Conservation (phyloP, 306 rosid species). For the Vicia faba region DNA sequence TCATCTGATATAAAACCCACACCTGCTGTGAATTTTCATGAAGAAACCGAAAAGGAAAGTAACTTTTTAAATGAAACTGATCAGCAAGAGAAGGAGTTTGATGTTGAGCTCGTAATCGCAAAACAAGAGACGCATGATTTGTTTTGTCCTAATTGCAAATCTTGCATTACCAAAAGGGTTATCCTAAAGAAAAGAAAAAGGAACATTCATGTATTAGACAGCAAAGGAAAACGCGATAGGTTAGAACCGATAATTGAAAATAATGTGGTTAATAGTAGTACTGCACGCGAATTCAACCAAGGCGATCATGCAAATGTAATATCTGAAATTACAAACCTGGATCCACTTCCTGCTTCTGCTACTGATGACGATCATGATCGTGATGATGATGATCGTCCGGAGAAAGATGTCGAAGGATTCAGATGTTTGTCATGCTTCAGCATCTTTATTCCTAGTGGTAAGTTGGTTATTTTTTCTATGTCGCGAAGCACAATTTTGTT, state of each 20-base stretch:
- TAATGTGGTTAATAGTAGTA: not conserved
- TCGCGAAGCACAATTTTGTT: not conserved
- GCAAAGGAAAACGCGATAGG: slow-evolving; percentile 35
- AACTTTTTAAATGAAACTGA: slow-evolving; percentile 38
- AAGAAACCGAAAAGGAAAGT: slow-evolving; percentile 32
- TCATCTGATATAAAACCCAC: slow-evolving; percentile 27
- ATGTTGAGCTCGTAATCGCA: slow-evolving; percentile 53
- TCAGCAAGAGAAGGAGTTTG: slow-evolving; percentile 37
- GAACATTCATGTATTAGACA: slow-evolving; percentile 12
- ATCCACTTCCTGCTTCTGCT: slow-evolving; percentile 11
- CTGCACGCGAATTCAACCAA: slow-evolving; percentile 20
- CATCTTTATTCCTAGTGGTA: slow-evolving; percentile 47
- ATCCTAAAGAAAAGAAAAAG: slow-evolving; percentile 56
- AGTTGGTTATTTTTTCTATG: slow-evolving; percentile 14
- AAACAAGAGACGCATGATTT: slow-evolving; percentile 61
- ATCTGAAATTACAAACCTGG: slow-evolving; percentile 25
- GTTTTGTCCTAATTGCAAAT: slow-evolving; percentile 55
- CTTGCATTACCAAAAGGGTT: slow-evolving; percentile 58
- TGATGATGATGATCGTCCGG: slow-evolving; percentile 16
- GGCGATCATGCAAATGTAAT: slow-evolving; percentile 24
- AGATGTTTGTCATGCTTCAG: slow-evolving; percentile 55
- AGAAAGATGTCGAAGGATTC: slow-evolving; percentile 46
- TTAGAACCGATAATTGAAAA: slow-evolving; percentile 11
- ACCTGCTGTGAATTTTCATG: not conserved
- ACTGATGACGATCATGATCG: not conserved